These are phyloP conservation scores for Hypomontagnella submonticulosa DNA, from an alignment of 495 filamentous ascomycete genomes.

Conservation along the genomic window DNA sequence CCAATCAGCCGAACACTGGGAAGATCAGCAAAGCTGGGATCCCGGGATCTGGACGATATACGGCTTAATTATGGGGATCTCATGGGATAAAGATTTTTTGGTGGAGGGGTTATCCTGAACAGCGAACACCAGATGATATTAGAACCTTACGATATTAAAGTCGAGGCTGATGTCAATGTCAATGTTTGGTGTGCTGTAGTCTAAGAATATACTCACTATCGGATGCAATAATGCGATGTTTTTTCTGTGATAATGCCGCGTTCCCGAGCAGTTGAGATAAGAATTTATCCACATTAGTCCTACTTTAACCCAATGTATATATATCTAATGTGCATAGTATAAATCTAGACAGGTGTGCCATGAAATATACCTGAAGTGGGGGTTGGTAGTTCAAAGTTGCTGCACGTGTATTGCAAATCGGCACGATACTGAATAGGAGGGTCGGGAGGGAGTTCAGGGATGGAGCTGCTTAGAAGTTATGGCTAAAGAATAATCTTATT, in stretches of 20 bases:
- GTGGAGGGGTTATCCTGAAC: constrained; percentile 5
- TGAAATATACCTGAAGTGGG: not conserved
- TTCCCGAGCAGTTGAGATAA: constrained; percentile 8
- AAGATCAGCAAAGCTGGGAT: constrained; percentile 16
- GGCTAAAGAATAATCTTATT: not conserved
- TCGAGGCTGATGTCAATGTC: not conserved
- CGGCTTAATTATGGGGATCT: constrained; percentile 31
- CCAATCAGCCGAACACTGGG: constrained; percentile 23
- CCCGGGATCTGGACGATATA: not conserved
- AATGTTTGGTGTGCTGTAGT: constrained; percentile 10
- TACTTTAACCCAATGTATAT: constrained; percentile 4
- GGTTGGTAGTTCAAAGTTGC: not conserved
- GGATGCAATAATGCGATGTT: too few species aligned
- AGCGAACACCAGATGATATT: not conserved
- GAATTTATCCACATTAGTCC: constrained; percentile 17
- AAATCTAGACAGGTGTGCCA: constrained; percentile 3
- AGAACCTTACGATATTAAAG: constrained; percentile 20
- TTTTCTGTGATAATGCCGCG: constrained; percentile 1
- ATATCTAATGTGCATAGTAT: not conserved
- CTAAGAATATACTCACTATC: not conserved
- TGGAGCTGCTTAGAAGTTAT: constrained; percentile 15
- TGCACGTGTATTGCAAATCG: too few species aligned
- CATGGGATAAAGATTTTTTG: constrained; percentile 5
- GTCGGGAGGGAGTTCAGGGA: constrained; percentile 15
- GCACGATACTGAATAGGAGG: not conserved